Base-by-base conservation (phyloP, 371 early-diverging fungal genomes). In the Circinella minor region DNA sequence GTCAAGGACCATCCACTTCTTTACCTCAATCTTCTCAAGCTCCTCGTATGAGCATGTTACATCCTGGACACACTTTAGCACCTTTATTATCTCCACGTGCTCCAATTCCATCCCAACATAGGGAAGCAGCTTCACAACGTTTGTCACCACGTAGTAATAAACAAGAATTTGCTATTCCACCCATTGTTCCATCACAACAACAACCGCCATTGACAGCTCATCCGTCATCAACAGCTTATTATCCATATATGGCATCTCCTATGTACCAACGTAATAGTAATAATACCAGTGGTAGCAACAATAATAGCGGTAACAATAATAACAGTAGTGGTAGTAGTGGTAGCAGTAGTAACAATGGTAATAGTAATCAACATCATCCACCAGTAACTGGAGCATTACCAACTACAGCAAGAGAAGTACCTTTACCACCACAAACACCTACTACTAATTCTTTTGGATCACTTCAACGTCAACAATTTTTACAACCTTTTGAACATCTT, bases 401-500 rank as follows among this genome's bases (percentile, higher is more conserved):
- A 17, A 46, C 49, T 4, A 72, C 70, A 20, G 75, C 75, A 11
- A 64, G 69, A 15, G 69, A 72, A 47, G 76, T 71, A 76, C 54
- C 73, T 0, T 43, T 68, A 9, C 63, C 67, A 18, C 71, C 71
- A 11, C 66, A 66, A 55, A 66, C 66, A 51, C 69, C 75, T 15
- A 68, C 78, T 77, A 47, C 75, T 75, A 64, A 80, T 77, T 51
- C 61, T 14, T 64, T 61, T 43, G 61, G 63, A 38, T 65, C 73
- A 37, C 57, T 77, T 18, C 75, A 81, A 59, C 84, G 84, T 47
- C 83, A 83, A 36, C 79, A 80, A 18, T 87, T 84, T 66, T 73
- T 84, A 71, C 88, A 89, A 65, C 87, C 88, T 0, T 84, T 88
- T 69, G 84, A 88, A 57, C 84, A 84, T 71, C 64, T 88, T 17